A percentile compares a stretch with the other conserved stretches of the same genome.
Conservation (phyloP, 2,329 filamentous ascomycete species). For the Colletotrichum brevisporum region DNA sequence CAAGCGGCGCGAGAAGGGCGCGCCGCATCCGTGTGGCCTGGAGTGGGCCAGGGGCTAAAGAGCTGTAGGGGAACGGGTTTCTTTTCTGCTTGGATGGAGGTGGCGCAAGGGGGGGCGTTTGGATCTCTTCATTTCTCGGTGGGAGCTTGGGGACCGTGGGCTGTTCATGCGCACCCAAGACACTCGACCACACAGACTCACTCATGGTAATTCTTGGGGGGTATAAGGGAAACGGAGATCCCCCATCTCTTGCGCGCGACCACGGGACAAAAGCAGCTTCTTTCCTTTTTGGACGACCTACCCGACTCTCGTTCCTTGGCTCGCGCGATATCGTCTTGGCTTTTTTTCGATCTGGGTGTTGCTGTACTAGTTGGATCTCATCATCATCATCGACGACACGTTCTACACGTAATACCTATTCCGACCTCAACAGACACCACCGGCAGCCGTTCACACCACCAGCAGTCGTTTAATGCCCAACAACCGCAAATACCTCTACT, state of each 20-base stretch:
- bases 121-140: constrained; percentile 21
- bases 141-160: background rate
- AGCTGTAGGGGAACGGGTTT: background rate
- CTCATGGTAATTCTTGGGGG: background rate
- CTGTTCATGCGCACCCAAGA: background rate
- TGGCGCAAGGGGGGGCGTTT: constrained; percentile 18
- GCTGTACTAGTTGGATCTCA: background rate
- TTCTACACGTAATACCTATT: constrained; percentile 15
- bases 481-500: no score
- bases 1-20: background rate
- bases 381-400: background rate
- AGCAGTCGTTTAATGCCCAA: no score
- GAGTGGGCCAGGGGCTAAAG: background rate
- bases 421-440: background rate
- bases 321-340: background rate
- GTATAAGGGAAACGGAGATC: constrained; percentile 26
- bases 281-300: background rate
- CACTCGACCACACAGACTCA: constrained; percentile 3
- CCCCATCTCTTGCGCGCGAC: constrained; percentile 5
- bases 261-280: background rate
- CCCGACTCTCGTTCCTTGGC: background rate
- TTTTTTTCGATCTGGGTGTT: background rate
- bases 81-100: background rate
- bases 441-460: no score
- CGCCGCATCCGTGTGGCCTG: background rate